phyloP scores from a whole-genome alignment of 768 basidiomycete species.

The Fistulinella prunicolor region DNA sequence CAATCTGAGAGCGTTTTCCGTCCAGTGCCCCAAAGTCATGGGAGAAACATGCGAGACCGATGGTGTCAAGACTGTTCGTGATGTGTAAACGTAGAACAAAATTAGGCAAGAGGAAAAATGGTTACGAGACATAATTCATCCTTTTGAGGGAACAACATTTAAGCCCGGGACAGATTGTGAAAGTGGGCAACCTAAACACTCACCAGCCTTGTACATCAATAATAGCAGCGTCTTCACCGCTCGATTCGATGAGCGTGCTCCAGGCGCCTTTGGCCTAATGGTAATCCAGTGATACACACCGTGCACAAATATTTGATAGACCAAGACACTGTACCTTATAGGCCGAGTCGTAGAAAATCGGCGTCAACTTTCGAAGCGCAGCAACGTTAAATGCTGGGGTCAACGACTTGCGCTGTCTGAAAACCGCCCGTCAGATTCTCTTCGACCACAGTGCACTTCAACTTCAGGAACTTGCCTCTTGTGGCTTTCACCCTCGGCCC shows the following conservation, averaged over 20 bases:
- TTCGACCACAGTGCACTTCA: neutral
- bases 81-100: neutral
- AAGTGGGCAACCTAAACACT: neutral
- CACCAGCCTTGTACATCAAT: constrained; percentile 40
- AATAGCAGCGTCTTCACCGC: constrained; percentile 18
- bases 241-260: constrained; percentile 27
- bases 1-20: constrained; percentile 43
- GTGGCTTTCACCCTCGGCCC: constrained; percentile 48
- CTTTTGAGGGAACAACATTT: constrained; percentile 2
- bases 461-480: constrained; percentile 31
- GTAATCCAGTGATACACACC: neutral
- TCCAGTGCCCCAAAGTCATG: constrained; percentile 56
- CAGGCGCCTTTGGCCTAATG: constrained; percentile 30
- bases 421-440: too few relatives aligned
- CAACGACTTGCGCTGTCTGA: constrained; percentile 27
- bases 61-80: constrained; percentile 47
- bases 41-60: constrained; percentile 61
- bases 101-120: neutral
- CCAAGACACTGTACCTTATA: constrained; percentile 19
- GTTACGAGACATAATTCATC: constrained; percentile 37
- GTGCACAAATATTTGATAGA: neutral
- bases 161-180: neutral
- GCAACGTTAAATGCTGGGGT: constrained; percentile 26
- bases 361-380: constrained; percentile 20
- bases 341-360: constrained; percentile 29